Percentiles rank a stretch among this genome's conserved stretches.
phyloP scores from a whole-genome alignment of 371 early-diverging fungal species.

The Rhizopus sp. region DNA sequence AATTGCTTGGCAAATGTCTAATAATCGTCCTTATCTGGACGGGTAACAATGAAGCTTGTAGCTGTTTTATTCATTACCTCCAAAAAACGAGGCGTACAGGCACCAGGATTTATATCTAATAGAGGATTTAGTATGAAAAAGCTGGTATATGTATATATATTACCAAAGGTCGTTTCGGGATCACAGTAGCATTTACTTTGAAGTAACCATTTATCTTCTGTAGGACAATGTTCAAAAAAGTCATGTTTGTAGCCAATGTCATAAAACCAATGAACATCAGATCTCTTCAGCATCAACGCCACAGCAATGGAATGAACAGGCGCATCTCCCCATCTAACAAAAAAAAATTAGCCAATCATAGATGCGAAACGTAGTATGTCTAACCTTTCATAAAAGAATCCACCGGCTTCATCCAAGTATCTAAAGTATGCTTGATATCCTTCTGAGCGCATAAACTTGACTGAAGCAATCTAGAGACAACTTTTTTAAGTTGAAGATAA shows the following conservation, averaged over 20 bases:
- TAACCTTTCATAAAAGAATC: conserved; percentile 91
- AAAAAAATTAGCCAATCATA: background rate
- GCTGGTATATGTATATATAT: background rate
- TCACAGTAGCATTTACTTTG: conserved; percentile 61
- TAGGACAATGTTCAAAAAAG: conserved; percentile 70
- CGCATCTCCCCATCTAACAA: conserved; percentile 90
- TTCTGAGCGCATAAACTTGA: conserved; percentile 65
- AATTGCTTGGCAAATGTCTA: background rate
- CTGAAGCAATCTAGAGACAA: conserved; percentile 38
- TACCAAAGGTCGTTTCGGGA: conserved; percentile 43
- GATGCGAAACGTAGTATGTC: background rate
- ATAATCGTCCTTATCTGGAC: conserved; percentile 18
- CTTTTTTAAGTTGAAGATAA: background rate
- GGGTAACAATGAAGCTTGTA: conserved; percentile 30
- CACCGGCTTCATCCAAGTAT: conserved; percentile 76
- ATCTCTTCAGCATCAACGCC: conserved; percentile 71
- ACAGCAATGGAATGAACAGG: conserved; percentile 93
- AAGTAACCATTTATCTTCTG: conserved; percentile 40
- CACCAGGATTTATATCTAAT: conserved; percentile 24
- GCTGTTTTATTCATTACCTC: conserved; percentile 28
- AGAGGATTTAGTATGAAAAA: background rate
- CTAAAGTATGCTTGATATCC: conserved; percentile 80
- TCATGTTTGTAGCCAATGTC: conserved; percentile 83
- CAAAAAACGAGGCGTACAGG: conserved; percentile 30
- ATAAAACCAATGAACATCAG: conserved; percentile 89